Conservation (phyloP, 2,329 filamentous ascomycete genomes). For the Ceratocystis smalleyi region DNA sequence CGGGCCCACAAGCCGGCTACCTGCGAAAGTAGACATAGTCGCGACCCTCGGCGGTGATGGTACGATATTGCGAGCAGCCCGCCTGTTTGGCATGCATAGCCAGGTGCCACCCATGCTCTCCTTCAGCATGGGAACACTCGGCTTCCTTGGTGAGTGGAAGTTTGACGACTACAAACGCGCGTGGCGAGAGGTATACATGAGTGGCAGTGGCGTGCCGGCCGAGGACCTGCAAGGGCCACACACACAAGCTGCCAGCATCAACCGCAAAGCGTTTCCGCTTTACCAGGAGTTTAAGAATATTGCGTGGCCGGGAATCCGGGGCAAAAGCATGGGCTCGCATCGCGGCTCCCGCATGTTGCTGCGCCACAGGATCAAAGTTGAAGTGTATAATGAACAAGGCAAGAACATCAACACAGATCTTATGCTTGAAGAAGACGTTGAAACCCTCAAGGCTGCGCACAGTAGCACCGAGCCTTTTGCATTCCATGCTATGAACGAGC, state of each 20-base stretch:
- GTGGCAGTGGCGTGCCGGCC: constrained; percentile 37
- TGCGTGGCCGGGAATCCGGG: constrained; percentile 55
- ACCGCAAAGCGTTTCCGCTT: constrained; percentile 15
- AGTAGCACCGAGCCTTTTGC: constrained; percentile 17
- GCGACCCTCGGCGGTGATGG: constrained; percentile 87
- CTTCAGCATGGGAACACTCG: constrained; percentile 93
- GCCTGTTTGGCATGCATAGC: constrained; percentile 54
- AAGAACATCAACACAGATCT: constrained; percentile 39
- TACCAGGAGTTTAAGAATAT: constrained; percentile 6
- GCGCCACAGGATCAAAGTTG: constrained; percentile 73
- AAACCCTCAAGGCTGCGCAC: not conserved
- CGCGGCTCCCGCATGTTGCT: constrained; percentile 69
- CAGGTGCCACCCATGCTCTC: constrained; percentile 81
- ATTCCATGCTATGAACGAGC: constrained; percentile 76
- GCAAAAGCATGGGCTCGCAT: constrained; percentile 63
- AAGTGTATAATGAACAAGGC: constrained; percentile 59
- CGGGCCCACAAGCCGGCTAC: constrained; percentile 38
- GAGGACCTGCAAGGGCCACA: constrained; percentile 30
- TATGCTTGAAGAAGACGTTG: constrained; percentile 28
- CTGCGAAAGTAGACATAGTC: constrained; percentile 72
- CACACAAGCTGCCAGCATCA: constrained; percentile 25
- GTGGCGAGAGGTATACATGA: constrained; percentile 86
- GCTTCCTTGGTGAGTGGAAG: constrained; percentile 93
- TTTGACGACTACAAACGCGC: constrained; percentile 85
- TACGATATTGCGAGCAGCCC: constrained; percentile 73